Percentiles rank a stretch among this genome's conserved stretches.
Conservation (phyloP, 495 filamentous ascomycete species). For the Parathielavia hyrcaniae region DNA sequence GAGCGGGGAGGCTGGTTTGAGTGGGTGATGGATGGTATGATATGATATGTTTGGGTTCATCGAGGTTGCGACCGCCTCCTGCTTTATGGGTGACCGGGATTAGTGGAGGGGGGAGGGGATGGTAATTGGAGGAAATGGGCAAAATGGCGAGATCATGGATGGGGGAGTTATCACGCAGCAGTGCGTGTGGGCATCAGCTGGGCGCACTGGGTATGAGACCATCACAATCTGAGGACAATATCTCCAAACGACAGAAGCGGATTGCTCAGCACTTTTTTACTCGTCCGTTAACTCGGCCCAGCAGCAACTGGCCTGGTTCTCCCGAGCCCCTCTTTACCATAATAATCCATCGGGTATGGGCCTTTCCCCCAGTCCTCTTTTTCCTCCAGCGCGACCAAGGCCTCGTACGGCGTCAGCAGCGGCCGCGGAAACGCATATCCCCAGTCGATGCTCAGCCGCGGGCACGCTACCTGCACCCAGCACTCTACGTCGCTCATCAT, state of each 20-base stretch:
- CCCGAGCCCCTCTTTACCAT: constrained; percentile 85
- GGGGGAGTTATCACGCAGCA: no score
- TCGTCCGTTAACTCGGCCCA: background rate
- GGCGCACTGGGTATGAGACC: no score
- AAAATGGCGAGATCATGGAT: no score
- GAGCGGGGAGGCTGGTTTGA: background rate
- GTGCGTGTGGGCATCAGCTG: no score
- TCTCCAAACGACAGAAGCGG: no score
- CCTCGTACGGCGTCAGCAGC: constrained; percentile 89
- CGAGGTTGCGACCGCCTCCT: background rate
- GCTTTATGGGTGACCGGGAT: no score
- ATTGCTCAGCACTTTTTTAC: background rate
- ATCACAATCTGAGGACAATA: no score
- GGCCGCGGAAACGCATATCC: constrained; percentile 91
- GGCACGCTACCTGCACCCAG: constrained; percentile 97
- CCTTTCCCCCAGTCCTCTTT: constrained; percentile 69
- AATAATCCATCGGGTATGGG: constrained; percentile 98
- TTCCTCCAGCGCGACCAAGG: constrained; percentile 75
- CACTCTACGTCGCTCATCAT: constrained; percentile 90
- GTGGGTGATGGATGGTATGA: background rate
- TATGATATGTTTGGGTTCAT: background rate
- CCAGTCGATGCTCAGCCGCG: constrained; percentile 94
- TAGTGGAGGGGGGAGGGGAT: no score
- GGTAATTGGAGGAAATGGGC: no score
- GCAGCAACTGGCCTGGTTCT: constrained; percentile 54